These are phyloP conservation scores for Helotiales sp. DNA, from an alignment of 2,329 filamentous ascomycete species.

Conservation along the genomic window DNA sequence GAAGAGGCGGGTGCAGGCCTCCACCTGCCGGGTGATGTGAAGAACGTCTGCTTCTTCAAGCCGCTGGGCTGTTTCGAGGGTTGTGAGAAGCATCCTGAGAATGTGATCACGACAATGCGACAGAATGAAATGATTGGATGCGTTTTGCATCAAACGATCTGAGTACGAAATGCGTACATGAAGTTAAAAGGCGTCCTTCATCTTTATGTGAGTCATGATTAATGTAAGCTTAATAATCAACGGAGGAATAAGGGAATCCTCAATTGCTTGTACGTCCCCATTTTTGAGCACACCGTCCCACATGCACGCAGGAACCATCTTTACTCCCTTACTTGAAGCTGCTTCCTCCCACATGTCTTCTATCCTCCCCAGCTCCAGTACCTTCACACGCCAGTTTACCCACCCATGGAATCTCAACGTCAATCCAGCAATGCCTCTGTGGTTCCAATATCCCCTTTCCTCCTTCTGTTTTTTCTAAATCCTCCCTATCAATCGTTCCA, in stretches of 20 bases:
- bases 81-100: constrained; percentile 9
- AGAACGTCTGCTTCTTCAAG: constrained; percentile 11
- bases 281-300: too few species aligned
- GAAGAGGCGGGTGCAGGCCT: constrained; percentile 5
- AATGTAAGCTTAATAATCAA: too few species aligned
- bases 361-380: not conserved
- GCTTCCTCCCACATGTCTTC: not conserved
- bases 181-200: too few species aligned
- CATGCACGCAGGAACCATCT: too few species aligned
- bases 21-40: constrained; percentile 4
- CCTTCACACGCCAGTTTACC: not conserved
- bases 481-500: not conserved
- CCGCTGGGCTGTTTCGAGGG: not conserved
- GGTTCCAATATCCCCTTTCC: not conserved
- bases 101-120: too few species aligned
- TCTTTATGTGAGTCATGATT: too few species aligned
- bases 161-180: too few species aligned
- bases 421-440: not conserved
- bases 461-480: not conserved
- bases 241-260: too few species aligned
- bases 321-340: too few species aligned
- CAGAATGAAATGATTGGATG: not conserved
- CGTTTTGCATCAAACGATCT: too few species aligned
- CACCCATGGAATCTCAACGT: not conserved
- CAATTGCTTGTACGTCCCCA: too few species aligned